Base-by-base conservation (phyloP, 1,284 basidiomycete genomes). In the Earliella scabrosa region DNA sequence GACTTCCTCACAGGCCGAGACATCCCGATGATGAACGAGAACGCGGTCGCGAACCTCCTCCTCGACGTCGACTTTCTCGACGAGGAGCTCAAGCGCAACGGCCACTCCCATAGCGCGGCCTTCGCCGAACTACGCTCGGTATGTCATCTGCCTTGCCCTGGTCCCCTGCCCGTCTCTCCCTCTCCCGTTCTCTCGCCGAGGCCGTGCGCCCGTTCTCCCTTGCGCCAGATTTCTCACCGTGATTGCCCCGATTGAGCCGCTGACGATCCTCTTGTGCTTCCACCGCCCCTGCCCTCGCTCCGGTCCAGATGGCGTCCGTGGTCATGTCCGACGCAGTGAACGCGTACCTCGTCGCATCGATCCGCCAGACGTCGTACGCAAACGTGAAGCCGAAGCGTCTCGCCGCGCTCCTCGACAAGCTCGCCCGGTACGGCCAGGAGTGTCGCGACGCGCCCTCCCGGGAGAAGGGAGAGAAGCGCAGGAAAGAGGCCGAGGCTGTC, bases 21-120 rank as follows among this genome's bases (percentile, higher is more conserved):
- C 50, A 86, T 96, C n/a, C 73, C 80, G 4, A 81, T 85, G 72
- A 85, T 95, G 76, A 98, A 97, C 66, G 95, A 98, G 67, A 88
- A 91, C 63, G 95, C 91, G 1, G 80, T 96, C 40, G 84, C 87
- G 23, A 95, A 94, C 65, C 82, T 96, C 44, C 75, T 90, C 40
- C 83, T 91, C 38, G 94, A 97, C 66, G 83, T 95, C 50, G 85
- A 87, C 56, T 96, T 95, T 71, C 80, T 97, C 54, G 92, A 96
- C 62, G 83, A 86, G 18, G 90, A 94, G 67, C 84, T 95, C 63
- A 86, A 84, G 63, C 77, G 85, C 35, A 86, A 90, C 54, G 90
- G 88, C 31, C 81, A 88, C 64, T 74, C 80, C 1, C 78, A 97
- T 21, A 82, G 81, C 48, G 75, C 83, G n/a, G 87, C 88, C 9